phyloP scores from a whole-genome alignment of 2,329 filamentous ascomycete species.

The Xylariaceae sp. region DNA sequence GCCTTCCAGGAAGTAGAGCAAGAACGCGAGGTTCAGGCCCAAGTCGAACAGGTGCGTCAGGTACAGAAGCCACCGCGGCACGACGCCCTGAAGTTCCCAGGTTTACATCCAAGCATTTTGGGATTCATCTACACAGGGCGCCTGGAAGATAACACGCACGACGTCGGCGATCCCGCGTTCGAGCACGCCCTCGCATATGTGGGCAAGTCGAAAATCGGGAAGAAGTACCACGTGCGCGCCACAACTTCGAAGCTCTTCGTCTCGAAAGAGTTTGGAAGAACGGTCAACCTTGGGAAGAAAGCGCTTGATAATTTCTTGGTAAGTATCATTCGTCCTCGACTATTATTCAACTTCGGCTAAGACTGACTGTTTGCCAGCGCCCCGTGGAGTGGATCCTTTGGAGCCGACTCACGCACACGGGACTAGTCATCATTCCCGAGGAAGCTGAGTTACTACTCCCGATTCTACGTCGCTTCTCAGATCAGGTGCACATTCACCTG shows the following conservation, averaged over 20 bases:
- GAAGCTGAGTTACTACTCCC: slow-evolving; percentile 46
- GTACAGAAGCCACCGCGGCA: slow-evolving; percentile 43
- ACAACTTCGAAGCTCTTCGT: slow-evolving; percentile 34
- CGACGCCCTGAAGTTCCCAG: slow-evolving; percentile 38
- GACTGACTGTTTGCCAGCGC: slow-evolving; percentile 27
- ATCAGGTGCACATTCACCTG: slow-evolving; percentile 38
- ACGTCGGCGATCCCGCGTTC: slow-evolving; percentile 24
- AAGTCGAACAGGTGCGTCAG: slow-evolving; percentile 54
- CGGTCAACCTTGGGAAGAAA: slow-evolving; percentile 31
- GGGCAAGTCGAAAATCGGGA: slow-evolving; percentile 31
- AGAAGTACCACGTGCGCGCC: slow-evolving; percentile 28
- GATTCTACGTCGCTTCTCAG: slow-evolving; percentile 42
- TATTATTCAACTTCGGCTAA: slow-evolving; percentile 8
- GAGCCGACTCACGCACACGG: slow-evolving; percentile 41
- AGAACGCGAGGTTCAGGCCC: slow-evolving; percentile 55
- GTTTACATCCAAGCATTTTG: slow-evolving; percentile 43
- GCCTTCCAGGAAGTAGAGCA: slow-evolving; percentile 56
- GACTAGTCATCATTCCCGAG: slow-evolving; percentile 56
- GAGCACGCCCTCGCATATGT: slow-evolving; percentile 42
- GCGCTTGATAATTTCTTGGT: slow-evolving; percentile 32
- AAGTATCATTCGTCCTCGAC: slow-evolving; percentile 1
- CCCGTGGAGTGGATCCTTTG: slow-evolving; percentile 60
- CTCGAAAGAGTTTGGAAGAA: slow-evolving; percentile 45
- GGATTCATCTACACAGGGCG: slow-evolving; percentile 42
- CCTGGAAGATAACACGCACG: slow-evolving; percentile 24